A percentile compares a stretch with the other conserved stretches of the same genome.
These are phyloP conservation scores for Lasiodiplodia gonubiensis DNA, from an alignment of 2,329 filamentous ascomycete species.

Conservation along the genomic window DNA sequence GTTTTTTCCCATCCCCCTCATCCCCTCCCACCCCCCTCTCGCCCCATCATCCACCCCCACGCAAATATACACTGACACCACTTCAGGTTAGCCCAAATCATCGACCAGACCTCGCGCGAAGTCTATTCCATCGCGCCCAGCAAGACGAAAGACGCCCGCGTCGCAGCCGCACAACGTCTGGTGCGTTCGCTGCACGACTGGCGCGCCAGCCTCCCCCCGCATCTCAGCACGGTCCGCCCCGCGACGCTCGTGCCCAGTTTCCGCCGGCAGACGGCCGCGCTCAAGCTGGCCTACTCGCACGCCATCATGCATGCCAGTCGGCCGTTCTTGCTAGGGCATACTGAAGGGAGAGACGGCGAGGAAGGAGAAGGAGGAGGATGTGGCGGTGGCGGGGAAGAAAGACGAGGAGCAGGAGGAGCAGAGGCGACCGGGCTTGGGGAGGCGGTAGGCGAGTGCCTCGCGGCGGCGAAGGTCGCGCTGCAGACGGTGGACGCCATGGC, in stretches of 20 bases:
- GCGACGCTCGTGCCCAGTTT: conserved; percentile 55
- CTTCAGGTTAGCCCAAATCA: conserved; percentile 38
- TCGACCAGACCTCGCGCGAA: conserved; percentile 40
- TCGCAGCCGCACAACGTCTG: conserved; percentile 47
- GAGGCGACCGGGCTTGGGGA: no score
- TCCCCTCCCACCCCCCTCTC: no score
- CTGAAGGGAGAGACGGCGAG: no score
- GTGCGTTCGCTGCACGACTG: conserved; percentile 45
- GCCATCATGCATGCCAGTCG: conserved; percentile 44
- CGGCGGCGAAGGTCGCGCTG: conserved; percentile 49
- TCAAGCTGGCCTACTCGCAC: conserved; percentile 43
- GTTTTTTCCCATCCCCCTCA: no score
- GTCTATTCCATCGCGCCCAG: conserved; percentile 40
- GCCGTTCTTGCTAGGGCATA: conserved; percentile 38
- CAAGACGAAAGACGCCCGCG: conserved; percentile 45
- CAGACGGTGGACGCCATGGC: conserved; percentile 47
- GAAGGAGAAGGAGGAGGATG: no score
- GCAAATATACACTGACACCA: background rate
- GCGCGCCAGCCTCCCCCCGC: conserved; percentile 46
- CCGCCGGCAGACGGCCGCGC: conserved; percentile 40
- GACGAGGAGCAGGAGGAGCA: no score
- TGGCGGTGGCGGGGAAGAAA: no score
- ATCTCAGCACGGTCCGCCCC: conserved; percentile 52
- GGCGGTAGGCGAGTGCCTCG: conserved; percentile 52
- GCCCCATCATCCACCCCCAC: no score